Base-by-base conservation (phyloP, 2,329 filamentous ascomycete genomes). In the Trichoderma koningii region DNA sequence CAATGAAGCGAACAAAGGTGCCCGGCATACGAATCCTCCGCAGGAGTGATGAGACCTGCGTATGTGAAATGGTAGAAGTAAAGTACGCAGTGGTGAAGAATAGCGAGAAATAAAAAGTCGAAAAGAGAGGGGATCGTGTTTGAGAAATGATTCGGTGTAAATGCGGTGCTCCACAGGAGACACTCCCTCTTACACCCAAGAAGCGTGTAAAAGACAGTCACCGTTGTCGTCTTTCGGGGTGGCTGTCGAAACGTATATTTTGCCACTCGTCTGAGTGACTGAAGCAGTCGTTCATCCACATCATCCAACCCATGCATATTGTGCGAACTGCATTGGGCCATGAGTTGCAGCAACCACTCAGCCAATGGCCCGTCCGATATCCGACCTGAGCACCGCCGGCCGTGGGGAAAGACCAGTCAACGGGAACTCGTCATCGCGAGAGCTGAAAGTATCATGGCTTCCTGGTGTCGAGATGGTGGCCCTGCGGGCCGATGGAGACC, bases 351-450 rank as follows among this genome's bases (percentile, higher is more conserved):
- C 19, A 7, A n/a, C 21, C 50, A 28, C 55, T 82, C 77, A 86
- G n/a, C 83, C 83, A 61, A 86, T 81, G 3, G 83, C 83, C 30
- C 81, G 78, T 6, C 84, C 84, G 73, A 85, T 86, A 53, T 81
- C 79, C 12, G 78, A 78, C 63, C 78, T 74, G 63, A 77, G 78
- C 57, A 83, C 73, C 30, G 79, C 71, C 14, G 82, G 82, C 9
- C 81, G 79, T 2, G 83, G 82, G 21, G 83, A 82, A 5, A 85
- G 72, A 2, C 80, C 82, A 5, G 77, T 80, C 7, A 80, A 67
- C 19, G 76, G 73, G 45, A 76, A 70, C 9, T 84, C 81, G 4
- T 85, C 80, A 7, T 81, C 80, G 30, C 81, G 77, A 10, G 80
- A 81, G 26, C 80, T 68, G 67, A 79, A 79, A 50, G 80, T 79